These are phyloP conservation scores for Paracorniculantispora psalliotae DNA, from an alignment of 2,329 filamentous ascomycete genomes.

Conservation along the genomic window DNA sequence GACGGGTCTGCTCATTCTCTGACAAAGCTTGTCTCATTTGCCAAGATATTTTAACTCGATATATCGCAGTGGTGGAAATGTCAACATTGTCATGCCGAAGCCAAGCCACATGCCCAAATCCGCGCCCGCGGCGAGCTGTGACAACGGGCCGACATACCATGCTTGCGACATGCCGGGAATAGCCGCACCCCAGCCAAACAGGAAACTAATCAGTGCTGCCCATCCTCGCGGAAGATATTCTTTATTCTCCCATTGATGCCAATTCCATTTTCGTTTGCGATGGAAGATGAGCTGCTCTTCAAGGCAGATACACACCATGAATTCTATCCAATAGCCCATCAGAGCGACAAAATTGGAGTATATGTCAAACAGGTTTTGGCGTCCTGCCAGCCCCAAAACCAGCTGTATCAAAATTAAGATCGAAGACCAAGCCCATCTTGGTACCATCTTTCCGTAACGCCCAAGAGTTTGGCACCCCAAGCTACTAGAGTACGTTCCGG, in stretches of 20 bases:
- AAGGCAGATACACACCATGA: conserved; percentile 45
- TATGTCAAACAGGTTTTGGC: conserved; percentile 47
- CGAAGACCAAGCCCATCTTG: conserved; percentile 50
- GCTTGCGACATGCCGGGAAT: conserved; percentile 54
- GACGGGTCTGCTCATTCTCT: too few relatives aligned
- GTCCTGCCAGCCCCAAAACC: conserved; percentile 49
- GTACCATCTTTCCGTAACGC: conserved; percentile 47
- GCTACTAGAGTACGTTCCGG: conserved; percentile 52
- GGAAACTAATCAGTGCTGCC: conserved; percentile 39
- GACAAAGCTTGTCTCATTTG: background rate
- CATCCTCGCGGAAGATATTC: conserved; percentile 38
- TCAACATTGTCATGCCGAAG: conserved; percentile 56
- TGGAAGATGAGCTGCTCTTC: conserved; percentile 42
- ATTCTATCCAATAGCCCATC: conserved; percentile 52
- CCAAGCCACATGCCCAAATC: conserved; percentile 54
- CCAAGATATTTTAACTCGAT: conserved; percentile 25
- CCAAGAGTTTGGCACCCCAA: conserved; percentile 56
- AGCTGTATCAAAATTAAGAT: conserved; percentile 50
- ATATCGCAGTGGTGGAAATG: conserved; percentile 24
- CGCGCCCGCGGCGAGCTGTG: conserved; percentile 45
- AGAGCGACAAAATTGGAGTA: conserved; percentile 50
- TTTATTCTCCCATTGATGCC: conserved; percentile 42
- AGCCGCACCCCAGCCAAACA: conserved; percentile 44
- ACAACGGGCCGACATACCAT: conserved; percentile 56
- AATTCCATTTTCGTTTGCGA: conserved; percentile 35